These are phyloP conservation scores for Trypanosoma mega DNA, from an alignment of 208 protist species.

Conservation along the genomic window DNA sequence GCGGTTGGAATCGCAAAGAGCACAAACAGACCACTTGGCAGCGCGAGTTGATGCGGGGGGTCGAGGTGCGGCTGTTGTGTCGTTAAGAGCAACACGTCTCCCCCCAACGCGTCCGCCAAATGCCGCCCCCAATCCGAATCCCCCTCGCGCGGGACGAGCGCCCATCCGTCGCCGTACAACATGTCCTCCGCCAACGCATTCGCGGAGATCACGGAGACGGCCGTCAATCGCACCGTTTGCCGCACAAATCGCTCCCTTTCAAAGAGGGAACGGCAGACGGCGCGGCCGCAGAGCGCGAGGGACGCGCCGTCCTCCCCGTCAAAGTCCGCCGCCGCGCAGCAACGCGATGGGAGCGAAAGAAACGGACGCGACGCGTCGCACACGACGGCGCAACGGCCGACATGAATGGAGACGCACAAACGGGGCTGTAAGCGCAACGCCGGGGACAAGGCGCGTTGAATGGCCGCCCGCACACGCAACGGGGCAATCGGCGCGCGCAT, in stretches of 20 bases:
- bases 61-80: conserved; percentile 35
- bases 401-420: conserved; percentile 9
- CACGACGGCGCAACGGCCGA: conserved; percentile 21
- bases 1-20: conserved; percentile 38
- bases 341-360: conserved; percentile 29
- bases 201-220: conserved; percentile 13
- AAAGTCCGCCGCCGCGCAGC: conserved; percentile 31
- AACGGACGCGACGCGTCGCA: conserved; percentile 30
- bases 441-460: conserved; percentile 35
- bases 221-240: conserved; percentile 31
- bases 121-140: conserved; percentile 21
- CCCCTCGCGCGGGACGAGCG: conserved; percentile 23
- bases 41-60: conserved; percentile 36
- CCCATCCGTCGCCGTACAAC: conserved; percentile 60
- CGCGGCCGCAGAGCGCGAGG: conserved; percentile 25
- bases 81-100: conserved; percentile 41
- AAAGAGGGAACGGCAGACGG: conserved; percentile 8
- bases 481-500: conserved; percentile 43
- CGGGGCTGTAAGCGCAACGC: conserved; percentile 21
- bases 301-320: conserved; percentile 11
- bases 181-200: conserved; percentile 40
- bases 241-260: conserved; percentile 14
- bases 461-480: conserved; percentile 29
- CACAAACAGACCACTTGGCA: conserved; percentile 37
- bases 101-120: conserved; percentile 13